Evolutionary conservation across 495 filamentous ascomycete species (phyloP).

Genomic region (Penicillium cinerascens): DNA sequence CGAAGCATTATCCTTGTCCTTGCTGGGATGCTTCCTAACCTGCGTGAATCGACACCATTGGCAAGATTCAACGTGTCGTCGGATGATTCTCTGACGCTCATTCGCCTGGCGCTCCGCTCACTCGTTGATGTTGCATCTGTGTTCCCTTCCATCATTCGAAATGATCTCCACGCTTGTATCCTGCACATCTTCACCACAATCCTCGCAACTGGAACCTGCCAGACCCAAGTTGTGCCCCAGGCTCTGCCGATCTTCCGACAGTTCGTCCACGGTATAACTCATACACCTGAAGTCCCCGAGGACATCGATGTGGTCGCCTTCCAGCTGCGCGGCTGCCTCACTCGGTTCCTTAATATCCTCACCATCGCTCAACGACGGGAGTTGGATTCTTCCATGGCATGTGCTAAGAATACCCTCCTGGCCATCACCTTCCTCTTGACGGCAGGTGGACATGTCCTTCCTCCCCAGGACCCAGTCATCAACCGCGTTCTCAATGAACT

Average conservation of each 20-base stretch:
- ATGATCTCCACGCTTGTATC: slow-evolving; percentile 94
- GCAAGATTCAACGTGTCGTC: slow-evolving; percentile 56
- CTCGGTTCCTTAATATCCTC: slow-evolving; percentile 75
- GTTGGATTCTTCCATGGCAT: slow-evolving; percentile 71
- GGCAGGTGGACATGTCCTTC: slow-evolving; percentile 66
- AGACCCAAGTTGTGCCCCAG: slow-evolving; percentile 83
- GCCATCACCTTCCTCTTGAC: slow-evolving; percentile 86
- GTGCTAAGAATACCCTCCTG: slow-evolving; percentile 89
- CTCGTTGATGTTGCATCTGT: slow-evolving; percentile 91
- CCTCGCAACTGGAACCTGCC: slow-evolving; percentile 80
- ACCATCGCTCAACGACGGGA: slow-evolving; percentile 81
- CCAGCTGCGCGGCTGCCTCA: slow-evolving; percentile 69
- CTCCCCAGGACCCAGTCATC: slow-evolving; percentile 68
- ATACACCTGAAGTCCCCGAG: slow-evolving; percentile 32
- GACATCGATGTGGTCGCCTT: slow-evolving; percentile 38
- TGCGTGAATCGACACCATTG: slow-evolving; percentile 69
- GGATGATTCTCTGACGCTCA: slow-evolving; percentile 80
- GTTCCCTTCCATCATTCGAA: slow-evolving; percentile 93
- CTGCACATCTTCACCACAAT: slow-evolving; percentile 95
- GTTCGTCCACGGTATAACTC: slow-evolving; percentile 73
- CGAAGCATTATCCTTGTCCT: slow-evolving; percentile 92
- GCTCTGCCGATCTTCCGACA: slow-evolving; percentile 88
- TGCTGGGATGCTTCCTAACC: slow-evolving; percentile 78
- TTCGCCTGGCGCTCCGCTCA: slow-evolving; percentile 74
- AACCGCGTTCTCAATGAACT: slow-evolving; percentile 67